Evolutionary conservation across 345 rosid genomes (phyloP), one percentile per base, ranked within the genome.

Genomic region (Garcia nutans): DNA sequence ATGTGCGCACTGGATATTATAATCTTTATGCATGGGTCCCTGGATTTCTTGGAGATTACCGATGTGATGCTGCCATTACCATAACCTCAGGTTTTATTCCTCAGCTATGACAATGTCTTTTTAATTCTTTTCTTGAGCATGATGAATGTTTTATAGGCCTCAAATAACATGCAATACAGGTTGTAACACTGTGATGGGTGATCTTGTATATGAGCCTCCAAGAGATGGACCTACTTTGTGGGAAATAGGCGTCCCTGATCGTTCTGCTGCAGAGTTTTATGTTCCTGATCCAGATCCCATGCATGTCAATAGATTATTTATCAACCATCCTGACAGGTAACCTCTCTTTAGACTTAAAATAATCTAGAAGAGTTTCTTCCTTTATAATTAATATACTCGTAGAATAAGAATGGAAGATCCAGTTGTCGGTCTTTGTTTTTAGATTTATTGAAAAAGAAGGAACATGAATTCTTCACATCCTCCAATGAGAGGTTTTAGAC

Each of bases 201-300:
- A 89, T 81, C 83, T 95, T 33, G 84, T 88, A 16, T 91, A 87
- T 41, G 83, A 87, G 78, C 97, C 98, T 65, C 96, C 97, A 55
- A 91, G 99, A 80, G 90, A 89, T 75, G 97, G 99, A 59, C 88
- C 89, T n/a, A 95, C 97, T 2, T 74, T 95, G 77, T 95, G 99
- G 99, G 98, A 95, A 80, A 93, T 95, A 19, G 99, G 99, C 45
- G 78, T 85, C 75, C 97, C 99, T 54, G 93, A 95, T 83, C 90
- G 97, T 63, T 86, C 94, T 6, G 96, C 98, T 6, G 87, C 92
- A 13, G 94, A 91, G 71, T 95, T 95, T 79, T 87, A 86, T 79
- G 78, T 85, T 83, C 99, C 99, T 1, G 96, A 90, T 84, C 93
- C 97, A 0, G 82, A 95, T 85, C 92, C 96, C 8, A 83, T 66